Conservation (phyloP, 192 early-diverging fungal species). For the Anaeromyces robustus region DNA sequence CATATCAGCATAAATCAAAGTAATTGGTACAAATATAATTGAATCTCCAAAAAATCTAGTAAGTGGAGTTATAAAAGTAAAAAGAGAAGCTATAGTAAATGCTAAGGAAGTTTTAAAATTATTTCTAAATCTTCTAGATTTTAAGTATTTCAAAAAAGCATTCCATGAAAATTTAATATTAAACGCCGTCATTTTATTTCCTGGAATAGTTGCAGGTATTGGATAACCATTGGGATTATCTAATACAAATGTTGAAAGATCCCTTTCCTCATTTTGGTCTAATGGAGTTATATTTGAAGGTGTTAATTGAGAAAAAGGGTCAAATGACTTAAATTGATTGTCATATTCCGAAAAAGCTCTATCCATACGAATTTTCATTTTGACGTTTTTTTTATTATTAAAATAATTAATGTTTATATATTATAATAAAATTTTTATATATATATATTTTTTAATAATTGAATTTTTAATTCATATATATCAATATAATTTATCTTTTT, state of each 20-base stretch:
- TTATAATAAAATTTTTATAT: too few relatives aligned
- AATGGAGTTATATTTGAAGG: background rate
- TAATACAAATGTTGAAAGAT: background rate
- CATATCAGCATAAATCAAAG: background rate
- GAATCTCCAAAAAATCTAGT: background rate
- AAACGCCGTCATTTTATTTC: background rate
- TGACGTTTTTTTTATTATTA: background rate
- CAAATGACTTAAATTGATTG: background rate
- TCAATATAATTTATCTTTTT: too few relatives aligned
- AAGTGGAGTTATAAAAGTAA: background rate
- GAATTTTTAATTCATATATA: too few relatives aligned
- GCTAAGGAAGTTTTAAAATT: background rate
- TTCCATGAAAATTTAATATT: background rate
- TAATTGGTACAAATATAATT: background rate
- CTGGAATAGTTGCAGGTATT: background rate
- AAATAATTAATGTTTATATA: too few relatives aligned
- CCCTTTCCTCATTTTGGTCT: background rate
- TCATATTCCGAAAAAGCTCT: background rate
- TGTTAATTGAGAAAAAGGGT: background rate
- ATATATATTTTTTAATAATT: too few relatives aligned
- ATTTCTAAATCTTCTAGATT: background rate
- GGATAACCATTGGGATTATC: background rate
- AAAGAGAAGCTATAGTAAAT: background rate
- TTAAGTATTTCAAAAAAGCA: background rate
- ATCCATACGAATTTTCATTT: background rate